Conservation (phyloP, 306 rosid genomes). For the Malus sylvestris region DNA sequence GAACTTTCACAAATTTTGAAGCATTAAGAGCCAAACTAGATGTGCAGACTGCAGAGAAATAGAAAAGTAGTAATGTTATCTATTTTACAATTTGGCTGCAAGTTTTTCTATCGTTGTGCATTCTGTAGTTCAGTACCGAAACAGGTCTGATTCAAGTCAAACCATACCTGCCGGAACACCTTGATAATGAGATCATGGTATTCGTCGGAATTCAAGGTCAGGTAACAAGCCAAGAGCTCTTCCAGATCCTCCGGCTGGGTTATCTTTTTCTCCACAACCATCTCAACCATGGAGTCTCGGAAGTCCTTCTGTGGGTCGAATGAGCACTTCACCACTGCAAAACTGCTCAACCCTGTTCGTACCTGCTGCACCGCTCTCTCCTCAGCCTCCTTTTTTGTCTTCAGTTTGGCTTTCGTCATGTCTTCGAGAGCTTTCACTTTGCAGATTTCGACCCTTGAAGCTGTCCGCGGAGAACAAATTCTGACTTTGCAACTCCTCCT, state of each 20-base stretch:
- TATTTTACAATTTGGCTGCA: neutral
- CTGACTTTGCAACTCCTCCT: conserved; percentile 43
- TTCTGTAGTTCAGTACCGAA: conserved; percentile 26
- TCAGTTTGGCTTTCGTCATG: conserved; percentile 53
- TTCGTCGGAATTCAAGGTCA: conserved; percentile 77
- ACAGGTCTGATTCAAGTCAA: conserved; percentile 43
- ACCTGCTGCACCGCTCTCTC: conserved; percentile 20
- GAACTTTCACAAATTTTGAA: neutral
- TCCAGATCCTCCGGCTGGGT: conserved; percentile 64
- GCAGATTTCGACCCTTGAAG: conserved; percentile 58
- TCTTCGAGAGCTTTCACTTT: conserved; percentile 66
- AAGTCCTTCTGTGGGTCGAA: conserved; percentile 68
- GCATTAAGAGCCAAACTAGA: neutral
- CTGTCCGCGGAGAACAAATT: conserved; percentile 59
- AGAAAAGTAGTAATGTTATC: neutral
- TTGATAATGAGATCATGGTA: conserved; percentile 80
- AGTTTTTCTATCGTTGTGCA: conserved; percentile 11
- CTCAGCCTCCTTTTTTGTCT: conserved; percentile 38
- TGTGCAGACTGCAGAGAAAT: neutral
- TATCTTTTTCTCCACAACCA: conserved; percentile 64
- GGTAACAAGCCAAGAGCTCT: conserved; percentile 77
- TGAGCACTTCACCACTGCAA: conserved; percentile 77
- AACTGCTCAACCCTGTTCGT: conserved; percentile 43
- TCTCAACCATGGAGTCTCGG: conserved; percentile 93
- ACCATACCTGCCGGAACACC: conserved; percentile 88